phyloP scores from a whole-genome alignment of 345 rosid genomes.

The Hibiscus trionum region DNA sequence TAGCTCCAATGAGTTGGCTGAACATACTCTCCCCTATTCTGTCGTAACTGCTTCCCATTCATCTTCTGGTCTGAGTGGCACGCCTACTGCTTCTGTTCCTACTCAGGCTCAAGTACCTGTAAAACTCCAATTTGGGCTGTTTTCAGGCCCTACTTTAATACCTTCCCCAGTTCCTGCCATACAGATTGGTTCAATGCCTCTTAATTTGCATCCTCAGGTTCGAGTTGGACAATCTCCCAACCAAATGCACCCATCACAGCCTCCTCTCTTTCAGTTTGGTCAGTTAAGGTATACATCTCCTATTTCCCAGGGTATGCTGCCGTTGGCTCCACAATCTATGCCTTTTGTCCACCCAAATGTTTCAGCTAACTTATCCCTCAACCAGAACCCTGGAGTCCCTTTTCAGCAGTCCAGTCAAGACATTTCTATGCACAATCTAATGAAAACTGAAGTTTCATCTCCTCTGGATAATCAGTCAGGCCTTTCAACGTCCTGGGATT shows the following conservation, averaged over 20 bases:
- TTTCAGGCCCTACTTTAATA: conserved; percentile 85
- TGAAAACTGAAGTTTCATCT: conserved; percentile 15
- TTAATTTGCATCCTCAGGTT: conserved; percentile 74
- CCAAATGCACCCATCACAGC: conserved; percentile 58
- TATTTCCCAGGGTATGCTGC: conserved; percentile 64
- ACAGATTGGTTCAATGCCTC: conserved; percentile 99
- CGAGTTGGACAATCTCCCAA: conserved; percentile 39
- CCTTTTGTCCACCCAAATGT: conserved; percentile 45
- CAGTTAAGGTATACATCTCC: conserved; percentile 78
- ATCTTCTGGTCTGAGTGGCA: conserved; percentile 39
- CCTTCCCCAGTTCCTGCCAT: conserved; percentile 95
- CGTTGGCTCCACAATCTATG: conserved; percentile 53
- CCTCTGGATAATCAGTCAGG: conserved; percentile 39
- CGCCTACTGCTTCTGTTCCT: conserved; percentile 28
- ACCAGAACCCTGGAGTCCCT: conserved; percentile 45
- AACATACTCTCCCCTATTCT: conserved; percentile 28
- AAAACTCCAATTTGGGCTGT: conserved; percentile 89
- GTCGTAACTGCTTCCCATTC: conserved; percentile 25
- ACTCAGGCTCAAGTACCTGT: conserved; percentile 60
- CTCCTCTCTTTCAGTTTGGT: conserved; percentile 88
- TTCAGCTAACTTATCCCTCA: conserved; percentile 34
- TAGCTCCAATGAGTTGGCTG: conserved; percentile 27
- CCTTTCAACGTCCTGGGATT: conserved; percentile 29
- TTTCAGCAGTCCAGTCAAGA: conserved; percentile 39
- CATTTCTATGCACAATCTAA: neutral